A percentile compares a stretch with the other conserved stretches of the same genome.
These are phyloP conservation scores for Viola pubescens DNA, from an alignment of 441 rosid species.

Conservation along the genomic window DNA sequence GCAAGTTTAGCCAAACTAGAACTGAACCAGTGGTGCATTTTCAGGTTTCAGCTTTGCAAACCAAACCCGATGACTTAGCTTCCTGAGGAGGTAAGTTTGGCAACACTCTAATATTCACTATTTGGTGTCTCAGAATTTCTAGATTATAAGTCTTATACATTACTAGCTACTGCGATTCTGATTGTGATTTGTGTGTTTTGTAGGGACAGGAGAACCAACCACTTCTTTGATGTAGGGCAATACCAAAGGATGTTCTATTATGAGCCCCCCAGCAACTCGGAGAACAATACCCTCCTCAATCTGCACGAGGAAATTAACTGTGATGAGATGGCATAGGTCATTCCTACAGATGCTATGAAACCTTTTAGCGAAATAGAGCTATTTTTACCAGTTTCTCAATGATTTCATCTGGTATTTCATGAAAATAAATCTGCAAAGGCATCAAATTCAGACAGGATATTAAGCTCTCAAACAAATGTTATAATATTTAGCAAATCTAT, in stretches of 20 bases:
- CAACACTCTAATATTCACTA: not conserved
- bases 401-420: constrained; percentile 69
- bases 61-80: too few relatives aligned
- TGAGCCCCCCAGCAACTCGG: constrained; percentile 69
- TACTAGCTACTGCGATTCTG: not conserved
- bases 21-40: not conserved
- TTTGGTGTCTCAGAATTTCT: constrained; percentile 1
- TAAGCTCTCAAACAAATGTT: not conserved
- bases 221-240: constrained; percentile 64
- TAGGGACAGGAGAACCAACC: constrained; percentile 40
- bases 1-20: not conserved
- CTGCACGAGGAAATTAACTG: constrained; percentile 27
- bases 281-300: constrained; percentile 74
- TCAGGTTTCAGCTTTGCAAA: too few relatives aligned
- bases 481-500: not conserved
- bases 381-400: constrained; percentile 65
- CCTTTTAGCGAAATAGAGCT: not conserved
- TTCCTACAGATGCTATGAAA: not conserved
- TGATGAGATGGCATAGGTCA: too few relatives aligned
- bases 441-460: constrained; percentile 2
- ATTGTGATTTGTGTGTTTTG: not conserved
- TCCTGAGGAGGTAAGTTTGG: not conserved
- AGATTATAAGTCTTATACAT: not conserved
- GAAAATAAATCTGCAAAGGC: constrained; percentile 65
- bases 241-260: constrained; percentile 70